Evolutionary conservation across 1,284 basidiomycete species (phyloP).

Genomic region (Ceratobasidium sp.): DNA sequence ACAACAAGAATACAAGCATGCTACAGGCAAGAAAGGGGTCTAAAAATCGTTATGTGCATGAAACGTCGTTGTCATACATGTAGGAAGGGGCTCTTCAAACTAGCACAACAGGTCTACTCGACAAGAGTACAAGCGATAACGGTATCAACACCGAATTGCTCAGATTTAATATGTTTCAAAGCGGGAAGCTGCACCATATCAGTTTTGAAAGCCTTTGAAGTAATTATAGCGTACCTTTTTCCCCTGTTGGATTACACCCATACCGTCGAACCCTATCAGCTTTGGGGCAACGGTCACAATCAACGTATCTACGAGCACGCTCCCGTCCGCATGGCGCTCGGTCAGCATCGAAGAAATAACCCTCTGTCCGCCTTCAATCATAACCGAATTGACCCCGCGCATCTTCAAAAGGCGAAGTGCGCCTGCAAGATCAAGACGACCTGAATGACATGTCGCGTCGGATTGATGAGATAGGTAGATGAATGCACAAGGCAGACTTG

Average conservation of each 20-base stretch:
- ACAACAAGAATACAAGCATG: background rate
- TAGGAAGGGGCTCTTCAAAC: background rate
- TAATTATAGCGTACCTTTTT: conserved; percentile 9
- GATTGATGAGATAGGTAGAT: conserved; percentile 34
- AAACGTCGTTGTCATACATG: background rate
- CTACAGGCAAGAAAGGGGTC: too few relatives aligned
- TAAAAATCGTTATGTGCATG: too few relatives aligned
- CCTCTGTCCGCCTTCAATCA: conserved; percentile 94
- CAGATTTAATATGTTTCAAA: conserved; percentile 42
- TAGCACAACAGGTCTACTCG: background rate
- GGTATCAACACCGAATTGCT: conserved; percentile 47
- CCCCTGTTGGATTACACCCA: conserved; percentile 52
- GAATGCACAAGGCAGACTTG: conserved; percentile 38
- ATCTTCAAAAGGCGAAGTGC: conserved; percentile 62
- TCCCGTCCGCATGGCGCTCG: conserved; percentile 48
- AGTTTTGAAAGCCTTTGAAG: background rate
- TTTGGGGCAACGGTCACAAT: conserved; percentile 85
- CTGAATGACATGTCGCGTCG: conserved; percentile 49
- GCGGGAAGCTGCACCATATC: conserved; percentile 6
- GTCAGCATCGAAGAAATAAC: conserved; percentile 82
- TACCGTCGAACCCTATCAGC: conserved; percentile 75
- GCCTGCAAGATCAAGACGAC: conserved; percentile 57
- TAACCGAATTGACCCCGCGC: conserved; percentile 73
- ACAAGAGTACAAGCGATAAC: conserved; percentile 45
- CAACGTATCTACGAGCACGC: conserved; percentile 67